Evolutionary conservation across 106 monocot species (phyloP).

Genomic region (Gastrodia elata): DNA sequence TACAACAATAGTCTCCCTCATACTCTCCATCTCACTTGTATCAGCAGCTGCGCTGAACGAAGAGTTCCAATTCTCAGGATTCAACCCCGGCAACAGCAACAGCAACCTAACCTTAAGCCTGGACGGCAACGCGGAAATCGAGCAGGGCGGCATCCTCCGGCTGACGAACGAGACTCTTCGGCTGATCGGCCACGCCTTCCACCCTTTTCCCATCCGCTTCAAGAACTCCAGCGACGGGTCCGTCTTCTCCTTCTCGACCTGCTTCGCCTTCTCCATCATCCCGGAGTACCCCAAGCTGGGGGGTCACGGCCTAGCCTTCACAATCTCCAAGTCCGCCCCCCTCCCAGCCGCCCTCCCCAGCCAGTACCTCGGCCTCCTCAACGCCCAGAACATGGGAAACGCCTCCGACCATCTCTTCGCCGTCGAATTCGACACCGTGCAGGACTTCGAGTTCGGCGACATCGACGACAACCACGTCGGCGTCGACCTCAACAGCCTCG

Average conservation of each 20-base stretch:
- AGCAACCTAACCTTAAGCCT: constrained; percentile 5
- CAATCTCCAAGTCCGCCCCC: background rate
- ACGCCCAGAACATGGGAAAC: constrained; percentile 8
- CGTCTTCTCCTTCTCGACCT: constrained; percentile 12
- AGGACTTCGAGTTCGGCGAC: constrained; percentile 9
- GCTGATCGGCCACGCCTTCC: constrained; percentile 18
- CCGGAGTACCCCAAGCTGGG: constrained; percentile 10
- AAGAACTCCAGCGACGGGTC: constrained; percentile 7
- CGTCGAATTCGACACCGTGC: constrained; percentile 14
- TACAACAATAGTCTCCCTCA: background rate
- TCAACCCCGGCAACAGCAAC: constrained; percentile 10
- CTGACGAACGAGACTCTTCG: constrained; percentile 11
- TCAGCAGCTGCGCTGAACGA: background rate
- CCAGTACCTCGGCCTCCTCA: constrained; percentile 16
- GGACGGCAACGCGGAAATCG: constrained; percentile 8
- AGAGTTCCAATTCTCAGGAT: background rate
- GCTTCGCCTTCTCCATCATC: constrained; percentile 15
- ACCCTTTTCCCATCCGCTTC: constrained; percentile 12
- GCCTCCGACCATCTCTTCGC: constrained; percentile 16
- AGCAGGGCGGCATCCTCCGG: constrained; percentile 10
- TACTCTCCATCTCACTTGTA: background rate
- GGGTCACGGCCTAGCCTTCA: constrained; percentile 14
- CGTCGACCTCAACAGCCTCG: constrained; percentile 8
- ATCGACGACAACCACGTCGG: constrained; percentile 14
- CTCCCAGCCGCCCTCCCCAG: constrained; percentile 11